Evolutionary conservation across 1,139 yeast species (phyloP), one percentile per base, ranked within the genome.

Genomic region (Hyphopichia burtonii): DNA sequence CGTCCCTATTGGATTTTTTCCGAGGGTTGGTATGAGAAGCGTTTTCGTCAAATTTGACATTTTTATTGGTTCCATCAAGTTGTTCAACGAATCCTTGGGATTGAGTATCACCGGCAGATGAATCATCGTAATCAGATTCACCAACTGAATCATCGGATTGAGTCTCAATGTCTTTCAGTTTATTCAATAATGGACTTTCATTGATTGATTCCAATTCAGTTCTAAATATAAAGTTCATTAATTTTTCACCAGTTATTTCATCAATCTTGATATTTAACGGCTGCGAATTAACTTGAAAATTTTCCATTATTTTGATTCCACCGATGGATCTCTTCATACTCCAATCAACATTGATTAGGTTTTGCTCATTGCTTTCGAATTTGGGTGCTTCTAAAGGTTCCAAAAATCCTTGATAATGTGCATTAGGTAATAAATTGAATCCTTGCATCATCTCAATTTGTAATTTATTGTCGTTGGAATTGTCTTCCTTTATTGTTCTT

Each of bases 281-380:
- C 41, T 70, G 65, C 6, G 85, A 65, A 27, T 64, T 59, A 28
- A 83, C 66, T 38, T 74, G 77, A 39, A 82, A 74, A 46, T 71
- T 65, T 48, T 78, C 82, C 46, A 83, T 67, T 31, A 83, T 71
- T 48, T 76, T 72, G 45, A 84, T 83, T 1, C 91, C 91, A 36
- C 90, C 91, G 35, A 83, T 77, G 14, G 84, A 77, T 41, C 77
- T 68, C 46, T 78, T 80, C 80, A 83, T 76, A 4, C 77, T 74
- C 93, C 93, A 85, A 31, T 62, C 66, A 7, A 81, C 65, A 7
- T 65, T 61, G 11, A 83, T 59, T 54, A 82, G 49, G 42, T 58
- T 61, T 23, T 45, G 39, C 3, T 57, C 54, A 14, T 65, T 56
- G 41, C 49, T 47, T 18, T 51, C 41, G 2, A 11, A 23, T 10